Conservation (phyloP, 345 rosid genomes). For the Citrus glauca region DNA sequence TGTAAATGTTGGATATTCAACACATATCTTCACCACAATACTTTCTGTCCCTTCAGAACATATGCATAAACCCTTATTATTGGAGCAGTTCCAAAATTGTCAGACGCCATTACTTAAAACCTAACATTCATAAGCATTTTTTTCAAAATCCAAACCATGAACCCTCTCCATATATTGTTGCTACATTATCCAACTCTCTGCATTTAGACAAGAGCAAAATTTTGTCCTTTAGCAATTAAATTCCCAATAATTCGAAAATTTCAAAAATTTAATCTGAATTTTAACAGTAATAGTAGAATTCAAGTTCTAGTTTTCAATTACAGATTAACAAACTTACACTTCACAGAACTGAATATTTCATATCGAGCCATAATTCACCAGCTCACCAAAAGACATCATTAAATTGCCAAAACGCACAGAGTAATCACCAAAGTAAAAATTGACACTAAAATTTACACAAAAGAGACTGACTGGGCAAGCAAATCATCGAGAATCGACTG, state of each 20-base stretch:
- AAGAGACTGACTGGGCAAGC: conserved; percentile 43
- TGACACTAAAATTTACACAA: background rate
- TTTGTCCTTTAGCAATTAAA: background rate
- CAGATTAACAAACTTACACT: background rate
- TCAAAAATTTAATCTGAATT: background rate
- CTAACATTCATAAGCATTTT: background rate
- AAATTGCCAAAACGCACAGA: background rate
- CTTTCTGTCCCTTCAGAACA: background rate
- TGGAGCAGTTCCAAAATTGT: background rate
- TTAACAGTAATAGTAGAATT: background rate
- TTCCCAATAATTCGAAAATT: background rate
- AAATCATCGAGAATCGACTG: conserved; percentile 70
- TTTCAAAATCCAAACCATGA: background rate
- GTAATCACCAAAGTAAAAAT: background rate
- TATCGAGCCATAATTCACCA: background rate
- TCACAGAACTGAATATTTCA: background rate
- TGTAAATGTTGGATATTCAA: background rate
- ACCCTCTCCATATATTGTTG: background rate
- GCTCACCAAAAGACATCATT: background rate
- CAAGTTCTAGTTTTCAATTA: background rate
- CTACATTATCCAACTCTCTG: background rate
- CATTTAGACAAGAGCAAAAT: background rate
- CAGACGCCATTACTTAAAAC: background rate
- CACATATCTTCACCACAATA: background rate
- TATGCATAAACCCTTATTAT: background rate